A percentile compares a stretch with the other conserved stretches of the same genome.
phyloP scores from a whole-genome alignment of 371 early-diverging fungal species.

The Syncephalastrum contaminatum region DNA sequence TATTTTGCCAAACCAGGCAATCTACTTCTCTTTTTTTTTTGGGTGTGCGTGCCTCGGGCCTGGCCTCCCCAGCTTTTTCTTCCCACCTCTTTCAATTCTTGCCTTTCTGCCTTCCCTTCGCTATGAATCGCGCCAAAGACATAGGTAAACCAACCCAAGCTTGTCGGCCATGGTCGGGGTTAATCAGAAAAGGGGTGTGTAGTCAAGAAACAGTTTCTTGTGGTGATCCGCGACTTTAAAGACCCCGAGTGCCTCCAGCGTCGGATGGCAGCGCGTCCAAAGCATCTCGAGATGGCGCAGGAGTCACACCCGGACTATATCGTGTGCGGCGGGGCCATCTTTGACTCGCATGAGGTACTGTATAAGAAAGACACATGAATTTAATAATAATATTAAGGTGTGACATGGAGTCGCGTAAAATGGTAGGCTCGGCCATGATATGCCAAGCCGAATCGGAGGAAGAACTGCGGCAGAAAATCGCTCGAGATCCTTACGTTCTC shows the following conservation, averaged over 20 bases:
- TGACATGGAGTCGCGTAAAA: conserved; percentile 27
- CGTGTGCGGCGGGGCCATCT: conserved; percentile 18
- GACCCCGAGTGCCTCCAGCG: conserved; percentile 12
- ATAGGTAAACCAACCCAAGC: too few species aligned
- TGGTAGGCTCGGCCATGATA: conserved; percentile 56
- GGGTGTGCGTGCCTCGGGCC: too few species aligned
- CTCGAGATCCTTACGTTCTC: conserved; percentile 50
- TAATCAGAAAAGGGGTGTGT: background rate
- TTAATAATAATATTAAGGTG: background rate
- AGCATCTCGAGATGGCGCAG: conserved; percentile 15
- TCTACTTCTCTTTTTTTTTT: too few species aligned
- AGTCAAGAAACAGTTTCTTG: conserved; percentile 17
- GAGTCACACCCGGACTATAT: conserved; percentile 7
- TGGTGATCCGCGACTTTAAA: conserved; percentile 18
- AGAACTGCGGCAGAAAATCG: conserved; percentile 35
- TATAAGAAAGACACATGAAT: background rate
- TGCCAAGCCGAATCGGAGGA: conserved; percentile 45
- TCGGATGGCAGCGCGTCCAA: conserved; percentile 16
- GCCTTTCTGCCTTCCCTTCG: too few species aligned
- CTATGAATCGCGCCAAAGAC: too few species aligned
- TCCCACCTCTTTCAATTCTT: too few species aligned
- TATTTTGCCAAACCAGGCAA: too few species aligned
- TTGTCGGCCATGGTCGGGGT: too few species aligned
- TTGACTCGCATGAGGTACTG: conserved; percentile 17
- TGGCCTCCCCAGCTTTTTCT: too few species aligned